These are phyloP conservation scores for Talaromyces sp. DNA, from an alignment of 2,329 filamentous ascomycete genomes.

Conservation along the genomic window DNA sequence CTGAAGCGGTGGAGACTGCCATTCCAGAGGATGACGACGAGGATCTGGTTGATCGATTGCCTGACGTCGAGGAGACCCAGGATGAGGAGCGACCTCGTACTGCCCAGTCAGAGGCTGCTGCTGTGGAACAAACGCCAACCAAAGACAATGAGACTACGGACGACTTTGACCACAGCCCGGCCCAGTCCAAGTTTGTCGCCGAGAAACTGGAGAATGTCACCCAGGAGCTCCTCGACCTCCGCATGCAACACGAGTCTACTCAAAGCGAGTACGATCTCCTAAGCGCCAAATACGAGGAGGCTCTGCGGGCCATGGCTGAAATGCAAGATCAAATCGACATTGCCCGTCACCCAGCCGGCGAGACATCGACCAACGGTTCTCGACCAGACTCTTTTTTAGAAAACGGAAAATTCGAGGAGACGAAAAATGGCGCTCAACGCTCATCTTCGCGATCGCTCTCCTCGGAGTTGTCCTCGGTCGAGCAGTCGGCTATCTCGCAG, in stretches of 20 bases:
- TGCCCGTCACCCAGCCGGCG: conserved; percentile 55
- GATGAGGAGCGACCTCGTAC: conserved; percentile 12
- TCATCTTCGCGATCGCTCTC: conserved; percentile 88
- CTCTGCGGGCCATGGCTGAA: conserved; percentile 72
- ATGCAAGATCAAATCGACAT: conserved; percentile 79
- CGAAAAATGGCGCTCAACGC: conserved; percentile 61
- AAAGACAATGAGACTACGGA: conserved; percentile 18
- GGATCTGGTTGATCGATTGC: conserved; percentile 28
- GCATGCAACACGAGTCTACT: conserved; percentile 82
- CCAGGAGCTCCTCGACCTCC: conserved; percentile 84
- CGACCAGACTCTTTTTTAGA: conserved; percentile 81
- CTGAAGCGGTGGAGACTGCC: conserved; percentile 39
- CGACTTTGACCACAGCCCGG: conserved; percentile 58
- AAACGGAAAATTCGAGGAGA: conserved; percentile 63
- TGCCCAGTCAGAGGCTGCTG: conserved; percentile 26
- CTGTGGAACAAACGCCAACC: conserved; percentile 28
- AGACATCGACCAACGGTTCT: conserved; percentile 32
- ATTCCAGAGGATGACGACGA: conserved; percentile 42
- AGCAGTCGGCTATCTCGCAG: conserved; percentile 64
- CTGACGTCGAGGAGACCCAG: conserved; percentile 22
- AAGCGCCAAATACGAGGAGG: conserved; percentile 84
- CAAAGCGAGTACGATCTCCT: conserved; percentile 75
- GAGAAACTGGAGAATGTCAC: conserved; percentile 90
- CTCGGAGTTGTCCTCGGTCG: conserved; percentile 84
- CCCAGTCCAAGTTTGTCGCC: conserved; percentile 77